Base-by-base conservation (phyloP, 352 stramenopile species). In the Aphanomyces stellatus region DNA sequence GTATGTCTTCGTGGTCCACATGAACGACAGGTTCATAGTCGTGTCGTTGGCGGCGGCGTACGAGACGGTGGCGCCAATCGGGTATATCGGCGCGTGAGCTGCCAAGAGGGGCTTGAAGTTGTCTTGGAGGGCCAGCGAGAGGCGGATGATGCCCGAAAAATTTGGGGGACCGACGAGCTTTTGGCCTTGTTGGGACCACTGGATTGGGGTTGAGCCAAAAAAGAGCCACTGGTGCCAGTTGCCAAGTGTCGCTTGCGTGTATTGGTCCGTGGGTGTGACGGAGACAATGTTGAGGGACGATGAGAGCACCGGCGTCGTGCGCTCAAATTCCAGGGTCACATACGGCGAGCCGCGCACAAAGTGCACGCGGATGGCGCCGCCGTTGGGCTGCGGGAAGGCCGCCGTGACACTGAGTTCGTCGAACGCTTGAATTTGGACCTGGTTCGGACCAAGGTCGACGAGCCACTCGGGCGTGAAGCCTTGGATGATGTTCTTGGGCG, bases 301-400 rank as follows among this genome's bases (percentile, higher is more conserved):
- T 40, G 85, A 74, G 53, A 95, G 66, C 48, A 82, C 62, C 2
- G 87, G 83, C n/a, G 73, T 72, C 42, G 74, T 78, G 62, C 66
- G 66, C 8, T 56, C 70, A 69, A 77, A 95, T 49, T 93, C 79
- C 53, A 88, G 72, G 3, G 87, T 93, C 10, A 93, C 51, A 60
- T 90, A 95, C 31, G 87, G 87, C 63, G 85, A 93, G 22, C 85
- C 85, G 30, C 85, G 81, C 67, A 91, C 82, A 25, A 95, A 74
- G 41, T 80, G 74, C 4, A 79, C 69, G 31, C 72, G 71, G 68
- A 90, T 93, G 48, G 77, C 71, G 19, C 79, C 72, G 0, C 69
- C 43, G 37, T 51, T 31, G 46, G 57, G 28, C 3, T 73, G 22
- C 28, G 73, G 67, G 72, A 93, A 91, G 64, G 73, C 72, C 65